Conservation (phyloP, 768 basidiomycete species). For the Boletus rubescentipes region DNA sequence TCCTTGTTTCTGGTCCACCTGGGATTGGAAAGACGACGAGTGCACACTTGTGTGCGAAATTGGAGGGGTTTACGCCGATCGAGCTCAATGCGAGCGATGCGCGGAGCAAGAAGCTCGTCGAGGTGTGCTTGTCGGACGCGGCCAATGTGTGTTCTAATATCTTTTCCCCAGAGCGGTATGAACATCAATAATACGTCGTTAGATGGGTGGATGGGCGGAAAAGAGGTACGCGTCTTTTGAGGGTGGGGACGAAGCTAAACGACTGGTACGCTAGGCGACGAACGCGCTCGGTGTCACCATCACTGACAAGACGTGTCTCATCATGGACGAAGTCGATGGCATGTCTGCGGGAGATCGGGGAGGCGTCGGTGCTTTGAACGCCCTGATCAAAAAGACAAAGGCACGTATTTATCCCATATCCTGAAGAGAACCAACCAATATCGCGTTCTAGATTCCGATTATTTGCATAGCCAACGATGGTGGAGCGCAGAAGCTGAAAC, state of each 20-base stretch:
- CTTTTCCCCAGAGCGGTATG: constrained; percentile 67
- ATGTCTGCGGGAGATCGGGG: constrained; percentile 99
- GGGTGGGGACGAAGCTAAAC: neutral
- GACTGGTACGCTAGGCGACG: constrained; percentile 39
- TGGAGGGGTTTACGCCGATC: constrained; percentile 90
- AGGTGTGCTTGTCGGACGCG: constrained; percentile 45
- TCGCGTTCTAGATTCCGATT: constrained; percentile 72
- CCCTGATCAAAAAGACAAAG: constrained; percentile 90
- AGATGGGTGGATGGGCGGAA: constrained; percentile 77
- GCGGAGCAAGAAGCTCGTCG: constrained; percentile 94
- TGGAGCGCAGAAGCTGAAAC: constrained; percentile 87
- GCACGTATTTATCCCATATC: constrained; percentile 35
- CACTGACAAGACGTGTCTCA: constrained; percentile 80
- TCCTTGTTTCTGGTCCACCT: constrained; percentile 92
- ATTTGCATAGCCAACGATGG: constrained; percentile 97
- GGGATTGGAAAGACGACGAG: constrained; percentile 98
- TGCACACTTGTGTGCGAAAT: constrained; percentile 87
- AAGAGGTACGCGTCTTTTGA: constrained; percentile 45
- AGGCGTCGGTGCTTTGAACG: constrained; percentile 91
- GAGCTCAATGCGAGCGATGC: constrained; percentile 97
- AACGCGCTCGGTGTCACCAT: constrained; percentile 73
- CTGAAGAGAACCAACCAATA: neutral
- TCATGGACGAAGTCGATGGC: constrained; percentile 99
- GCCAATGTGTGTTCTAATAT: neutral
- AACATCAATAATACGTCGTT: constrained; percentile 88